Base-by-base conservation (phyloP, 2,329 filamentous ascomycete species). In the Penicillium brasilianum region DNA sequence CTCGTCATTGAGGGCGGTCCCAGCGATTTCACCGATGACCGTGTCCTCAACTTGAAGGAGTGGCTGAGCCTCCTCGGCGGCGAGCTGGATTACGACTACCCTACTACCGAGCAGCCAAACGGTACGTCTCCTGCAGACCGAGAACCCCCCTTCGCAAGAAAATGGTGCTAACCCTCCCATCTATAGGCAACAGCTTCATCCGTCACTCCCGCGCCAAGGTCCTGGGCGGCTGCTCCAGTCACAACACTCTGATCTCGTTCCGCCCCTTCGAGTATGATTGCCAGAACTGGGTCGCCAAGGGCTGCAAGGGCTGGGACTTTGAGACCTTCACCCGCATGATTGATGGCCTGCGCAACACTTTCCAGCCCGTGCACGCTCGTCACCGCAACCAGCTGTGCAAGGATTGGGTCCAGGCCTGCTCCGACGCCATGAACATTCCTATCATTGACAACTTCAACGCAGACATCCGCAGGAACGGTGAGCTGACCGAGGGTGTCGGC, bases 221-320 rank as follows among this genome's bases (percentile, higher is more conserved):
- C 41, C 85, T 97, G 32, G 93, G 93, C 69, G 93, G 93, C 68
- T 97, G 93, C 84, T 96, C 92, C 48, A 94, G 90, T 61, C 93
- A 96, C 84, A 97, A 97, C 81, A 96, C 93, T 20, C 84, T 96
- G 71, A 96, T 97, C 77, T 95, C 91, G 18, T 96, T 96, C 86
- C 87, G 92, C 28, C 92, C 93, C 8, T 96, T 96, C 74, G 88
- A 93, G 77, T 93, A 96, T 77, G 93, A 97, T 78, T 87, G 91
- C 80, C 85, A 91, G 73, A 85, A 91, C 70, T 97, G 93, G 93
- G 89, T 93, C 72, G 86, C 85, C 34, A 83, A 91, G 72, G 93
- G 93, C 63, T 93, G 90, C 81, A 87, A 86, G 74, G 92, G 92
- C 71, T 97, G 93, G 93, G 87, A 86, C 72, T 96, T 96, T 80